Evolutionary conservation across 2,329 filamentous ascomycete species (phyloP).

Genomic region (Ceratocystis lukuohia): DNA sequence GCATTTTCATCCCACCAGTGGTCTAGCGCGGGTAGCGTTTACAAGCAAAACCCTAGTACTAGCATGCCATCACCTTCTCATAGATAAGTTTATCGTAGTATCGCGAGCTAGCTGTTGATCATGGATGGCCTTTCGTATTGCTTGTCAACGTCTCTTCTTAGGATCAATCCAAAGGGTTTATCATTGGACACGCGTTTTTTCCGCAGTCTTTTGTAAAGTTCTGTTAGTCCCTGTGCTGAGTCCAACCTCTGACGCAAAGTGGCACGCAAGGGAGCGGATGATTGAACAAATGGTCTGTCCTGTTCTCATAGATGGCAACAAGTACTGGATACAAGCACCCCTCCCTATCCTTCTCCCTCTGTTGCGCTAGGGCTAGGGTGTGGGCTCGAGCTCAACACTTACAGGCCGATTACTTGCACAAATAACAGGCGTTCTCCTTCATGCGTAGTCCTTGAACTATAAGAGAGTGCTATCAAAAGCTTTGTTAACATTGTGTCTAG

Average conservation of each 20-base stretch:
- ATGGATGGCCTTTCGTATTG: background rate
- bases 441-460: no score
- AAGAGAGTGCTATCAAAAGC: no score
- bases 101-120: background rate
- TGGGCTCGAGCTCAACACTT: background rate
- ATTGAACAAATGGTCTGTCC: background rate
- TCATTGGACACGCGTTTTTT: no score
- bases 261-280: conserved; percentile 13
- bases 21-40: background rate
- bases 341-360: background rate
- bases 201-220: background rate
- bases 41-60: no score
- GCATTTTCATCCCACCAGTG: conserved; percentile 2
- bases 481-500: no score
- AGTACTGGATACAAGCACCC: background rate
- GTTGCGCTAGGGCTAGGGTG: background rate
- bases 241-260: background rate
- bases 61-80: no score
- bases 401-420: background rate
- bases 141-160: background rate
- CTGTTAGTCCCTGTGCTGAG: background rate
- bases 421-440: background rate
- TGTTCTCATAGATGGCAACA: background rate
- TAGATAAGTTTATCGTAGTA: no score
- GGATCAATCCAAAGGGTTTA: no score